phyloP scores from a whole-genome alignment of 1,284 basidiomycete species.

The Marasmius oreades region DNA sequence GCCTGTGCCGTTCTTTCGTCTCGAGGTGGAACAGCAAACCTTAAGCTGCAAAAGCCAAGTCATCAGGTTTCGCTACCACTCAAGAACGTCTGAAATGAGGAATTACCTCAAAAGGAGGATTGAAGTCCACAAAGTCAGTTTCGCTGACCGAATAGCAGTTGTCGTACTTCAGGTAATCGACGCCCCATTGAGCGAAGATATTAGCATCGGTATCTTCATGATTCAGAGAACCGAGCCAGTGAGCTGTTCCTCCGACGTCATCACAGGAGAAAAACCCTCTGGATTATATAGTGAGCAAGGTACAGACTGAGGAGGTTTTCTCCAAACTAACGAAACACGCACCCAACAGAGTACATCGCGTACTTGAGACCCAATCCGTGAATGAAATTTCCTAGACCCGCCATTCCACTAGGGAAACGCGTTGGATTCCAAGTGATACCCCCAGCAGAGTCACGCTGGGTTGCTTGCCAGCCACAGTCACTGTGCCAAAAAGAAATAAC shows the following conservation, averaged over 20 bases:
- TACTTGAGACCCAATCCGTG: constrained; percentile 37
- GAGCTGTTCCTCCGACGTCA: constrained; percentile 37
- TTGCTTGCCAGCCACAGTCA: constrained; percentile 46
- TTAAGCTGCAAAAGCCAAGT: constrained; percentile 25
- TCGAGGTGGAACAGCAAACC: constrained; percentile 16
- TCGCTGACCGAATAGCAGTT: constrained; percentile 43
- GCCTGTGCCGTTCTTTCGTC: neutral
- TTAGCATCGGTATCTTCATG: constrained; percentile 40
- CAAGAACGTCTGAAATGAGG: neutral
- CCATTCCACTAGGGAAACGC: constrained; percentile 37
- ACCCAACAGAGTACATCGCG: constrained; percentile 43
- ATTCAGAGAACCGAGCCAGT: constrained; percentile 41
- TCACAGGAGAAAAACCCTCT: constrained; percentile 45
- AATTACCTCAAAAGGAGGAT: constrained; percentile 35
- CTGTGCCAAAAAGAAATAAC: no score
- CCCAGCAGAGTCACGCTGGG: constrained; percentile 32
- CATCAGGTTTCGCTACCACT: neutral
- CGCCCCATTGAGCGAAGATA: constrained; percentile 43
- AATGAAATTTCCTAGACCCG: constrained; percentile 34
- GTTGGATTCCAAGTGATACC: constrained; percentile 40
- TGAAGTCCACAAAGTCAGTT: constrained; percentile 43
- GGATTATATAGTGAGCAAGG: constrained; percentile 1
- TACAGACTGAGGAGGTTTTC: neutral
- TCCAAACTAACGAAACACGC: constrained; percentile 12
- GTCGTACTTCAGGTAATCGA: constrained; percentile 49